phyloP scores from a whole-genome alignment of 2,329 filamentous ascomycete genomes.

The Penicillium sp. region DNA sequence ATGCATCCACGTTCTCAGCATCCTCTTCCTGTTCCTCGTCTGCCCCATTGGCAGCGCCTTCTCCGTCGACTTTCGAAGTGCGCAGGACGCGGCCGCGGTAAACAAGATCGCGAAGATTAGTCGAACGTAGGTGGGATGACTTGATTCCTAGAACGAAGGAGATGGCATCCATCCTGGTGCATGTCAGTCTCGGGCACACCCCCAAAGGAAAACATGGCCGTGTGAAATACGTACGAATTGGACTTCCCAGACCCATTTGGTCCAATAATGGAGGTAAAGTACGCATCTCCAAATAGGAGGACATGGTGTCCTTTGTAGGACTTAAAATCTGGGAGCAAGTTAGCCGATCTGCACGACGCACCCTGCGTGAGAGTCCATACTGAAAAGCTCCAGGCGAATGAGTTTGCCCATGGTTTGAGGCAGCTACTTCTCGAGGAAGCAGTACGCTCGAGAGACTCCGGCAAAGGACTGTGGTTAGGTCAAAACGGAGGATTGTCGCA shows the following conservation, averaged over 20 bases:
- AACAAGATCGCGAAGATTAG: slow-evolving; percentile 88
- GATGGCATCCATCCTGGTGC: slow-evolving; percentile 88
- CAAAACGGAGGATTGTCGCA: slow-evolving; percentile 11
- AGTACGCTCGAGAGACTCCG: slow-evolving; percentile 16
- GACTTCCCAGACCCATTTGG: slow-evolving; percentile 99
- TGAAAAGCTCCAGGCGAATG: slow-evolving; percentile 89
- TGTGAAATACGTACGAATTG: slow-evolving; percentile 69
- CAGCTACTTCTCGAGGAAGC: slow-evolving; percentile 27
- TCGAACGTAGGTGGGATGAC: slow-evolving; percentile 93
- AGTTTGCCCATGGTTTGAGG: slow-evolving; percentile 82
- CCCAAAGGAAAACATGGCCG: background rate
- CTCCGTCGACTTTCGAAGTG: slow-evolving; percentile 83
- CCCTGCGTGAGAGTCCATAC: slow-evolving; percentile 52
- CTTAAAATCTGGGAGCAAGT: slow-evolving; percentile 76
- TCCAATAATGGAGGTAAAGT: slow-evolving; percentile 98
- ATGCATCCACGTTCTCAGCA: slow-evolving; percentile 55
- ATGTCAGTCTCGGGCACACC: slow-evolving; percentile 21
- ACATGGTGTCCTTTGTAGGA: slow-evolving; percentile 97
- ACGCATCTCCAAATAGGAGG: slow-evolving; percentile 92
- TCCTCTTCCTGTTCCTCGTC: slow-evolving; percentile 63
- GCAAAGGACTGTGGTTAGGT: slow-evolving; percentile 13
- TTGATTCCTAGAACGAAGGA: slow-evolving; percentile 99
- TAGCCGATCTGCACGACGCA: slow-evolving; percentile 18
- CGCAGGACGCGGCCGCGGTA: slow-evolving; percentile 93
- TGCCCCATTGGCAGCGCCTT: slow-evolving; percentile 62